Base-by-base conservation (phyloP, 495 filamentous ascomycete species). In the Opeltia flavorubescens region DNA sequence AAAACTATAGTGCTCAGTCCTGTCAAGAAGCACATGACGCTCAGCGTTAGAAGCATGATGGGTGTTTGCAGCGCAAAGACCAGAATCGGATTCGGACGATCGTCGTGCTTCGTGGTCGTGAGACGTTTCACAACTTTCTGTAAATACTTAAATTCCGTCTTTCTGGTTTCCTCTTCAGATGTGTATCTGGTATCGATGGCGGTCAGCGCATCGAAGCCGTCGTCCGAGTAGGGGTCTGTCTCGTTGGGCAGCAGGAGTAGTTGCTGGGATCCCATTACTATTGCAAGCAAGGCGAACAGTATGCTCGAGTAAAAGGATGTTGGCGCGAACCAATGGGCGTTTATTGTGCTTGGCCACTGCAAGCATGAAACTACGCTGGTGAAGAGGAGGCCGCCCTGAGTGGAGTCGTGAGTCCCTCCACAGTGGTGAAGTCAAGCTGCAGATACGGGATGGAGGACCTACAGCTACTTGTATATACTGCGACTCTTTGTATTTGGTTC, bases 271-370 rank as follows among this genome's bases (percentile, higher is more conserved):
- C 38, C 38, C 8, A 18, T 41, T 8, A 41, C 8, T 9, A 41
- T 41, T 41, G 38, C 38, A 18, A 41, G 38, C 8, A 41, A 41
- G 38, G 38, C 38, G 18, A 41, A 41, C 38, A 41, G 38, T 18
- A 41, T 41, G 38, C 8, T 41, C 21, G 38, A 41, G 38, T 41
- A 41, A 18, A 41, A 41, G 8, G 38, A 41, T 20, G 18, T 18
- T 20, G 38, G 12, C 21, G 38, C 38, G 38, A 18, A 41, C 38
- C 38, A 41, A 18, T 41, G 38, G 38, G 12, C 38, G 21, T 8
- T 41, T 41, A 13, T 11, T 9, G 38, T 20, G 38, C 38, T 18
- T 8, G 38, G 38, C 38, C 38, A 41, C 38, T 41, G 38, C 38
- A 20, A 20, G 18, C 38, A 41, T 41, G 38, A 41, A 18, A 18